These are phyloP conservation scores for Malassezia psittaci DNA, from an alignment of 1,284 basidiomycete species.

Conservation along the genomic window DNA sequence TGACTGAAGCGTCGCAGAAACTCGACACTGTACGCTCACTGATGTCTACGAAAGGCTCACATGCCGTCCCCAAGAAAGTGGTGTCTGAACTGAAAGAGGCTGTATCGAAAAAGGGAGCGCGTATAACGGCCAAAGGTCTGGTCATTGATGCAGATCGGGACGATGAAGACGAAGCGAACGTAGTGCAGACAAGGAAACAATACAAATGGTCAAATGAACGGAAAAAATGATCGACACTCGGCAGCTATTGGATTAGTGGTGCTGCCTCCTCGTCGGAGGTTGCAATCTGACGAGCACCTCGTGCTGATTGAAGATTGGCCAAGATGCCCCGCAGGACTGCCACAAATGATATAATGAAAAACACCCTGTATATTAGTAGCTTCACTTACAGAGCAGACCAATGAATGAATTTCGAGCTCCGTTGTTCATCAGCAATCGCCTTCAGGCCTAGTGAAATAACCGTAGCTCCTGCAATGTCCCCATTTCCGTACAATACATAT, in stretches of 20 bases:
- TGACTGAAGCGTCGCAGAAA: slow-evolving; percentile 28
- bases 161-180: neutral
- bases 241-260: slow-evolving; percentile 53
- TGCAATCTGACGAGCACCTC: slow-evolving; percentile 37
- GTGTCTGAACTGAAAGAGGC: slow-evolving; percentile 10
- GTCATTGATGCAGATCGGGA: slow-evolving; percentile 11
- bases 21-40: slow-evolving; percentile 31
- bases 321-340: slow-evolving; percentile 65
- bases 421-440: slow-evolving; percentile 50
- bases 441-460: slow-evolving; percentile 71
- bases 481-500: slow-evolving; percentile 72
- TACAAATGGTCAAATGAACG: slow-evolving; percentile 20
- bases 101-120: slow-evolving; percentile 7
- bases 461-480: slow-evolving; percentile 76
- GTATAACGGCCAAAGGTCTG: slow-evolving; percentile 7
- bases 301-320: slow-evolving; percentile 53
- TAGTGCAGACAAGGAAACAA: slow-evolving; percentile 5
- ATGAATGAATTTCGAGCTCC: slow-evolving; percentile 61
- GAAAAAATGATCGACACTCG: slow-evolving; percentile 7
- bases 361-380: slow-evolving; percentile 50
- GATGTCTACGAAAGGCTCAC: slow-evolving; percentile 28
- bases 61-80: slow-evolving; percentile 13
- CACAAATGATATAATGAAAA: slow-evolving; percentile 71
- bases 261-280: slow-evolving; percentile 67
- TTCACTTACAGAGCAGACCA: slow-evolving; percentile 61